Percentiles rank a stretch among this genome's conserved stretches.
Conservation (phyloP, 2,329 filamentous ascomycete species). For the Xylogone sp. region DNA sequence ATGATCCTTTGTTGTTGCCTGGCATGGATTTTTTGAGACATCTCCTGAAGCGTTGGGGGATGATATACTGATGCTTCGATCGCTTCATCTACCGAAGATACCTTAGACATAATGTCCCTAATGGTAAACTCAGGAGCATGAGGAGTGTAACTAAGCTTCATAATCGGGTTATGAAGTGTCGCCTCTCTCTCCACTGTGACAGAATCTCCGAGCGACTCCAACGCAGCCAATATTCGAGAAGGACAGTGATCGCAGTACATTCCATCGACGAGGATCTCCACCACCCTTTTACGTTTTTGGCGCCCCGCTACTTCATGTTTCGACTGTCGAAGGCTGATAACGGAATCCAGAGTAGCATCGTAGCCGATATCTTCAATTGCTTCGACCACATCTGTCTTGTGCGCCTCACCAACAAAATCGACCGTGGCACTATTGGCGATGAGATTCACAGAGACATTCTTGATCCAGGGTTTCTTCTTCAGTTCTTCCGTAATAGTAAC, state of each 20-base stretch:
- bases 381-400: slow-evolving; percentile 39
- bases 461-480: slow-evolving; percentile 42
- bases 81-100: slow-evolving; percentile 61
- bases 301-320: slow-evolving; percentile 10
- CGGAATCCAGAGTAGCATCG: slow-evolving; percentile 54
- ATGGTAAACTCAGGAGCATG: slow-evolving; percentile 67
- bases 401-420: slow-evolving; percentile 39
- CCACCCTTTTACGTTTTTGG: slow-evolving; percentile 37
- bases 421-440: slow-evolving; percentile 49
- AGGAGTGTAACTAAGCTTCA: slow-evolving; percentile 70
- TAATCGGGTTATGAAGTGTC: slow-evolving; percentile 58
- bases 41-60: slow-evolving; percentile 78
- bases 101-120: slow-evolving; percentile 65
- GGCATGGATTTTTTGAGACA: slow-evolving; percentile 67
- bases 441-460: slow-evolving; percentile 45
- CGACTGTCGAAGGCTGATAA: slow-evolving; percentile 19
- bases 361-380: slow-evolving; percentile 62
- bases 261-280: slow-evolving; percentile 65
- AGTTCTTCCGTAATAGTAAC: slow-evolving; percentile 44
- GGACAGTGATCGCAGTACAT: slow-evolving; percentile 75
- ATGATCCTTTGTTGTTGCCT: slow-evolving; percentile 67
- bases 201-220: slow-evolving; percentile 48
- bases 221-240: slow-evolving; percentile 47
- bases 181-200: slow-evolving; percentile 48
- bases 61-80: slow-evolving; percentile 72